Conservation (phyloP, 352 stramenopile species). For the Pythium plurisporium region DNA sequence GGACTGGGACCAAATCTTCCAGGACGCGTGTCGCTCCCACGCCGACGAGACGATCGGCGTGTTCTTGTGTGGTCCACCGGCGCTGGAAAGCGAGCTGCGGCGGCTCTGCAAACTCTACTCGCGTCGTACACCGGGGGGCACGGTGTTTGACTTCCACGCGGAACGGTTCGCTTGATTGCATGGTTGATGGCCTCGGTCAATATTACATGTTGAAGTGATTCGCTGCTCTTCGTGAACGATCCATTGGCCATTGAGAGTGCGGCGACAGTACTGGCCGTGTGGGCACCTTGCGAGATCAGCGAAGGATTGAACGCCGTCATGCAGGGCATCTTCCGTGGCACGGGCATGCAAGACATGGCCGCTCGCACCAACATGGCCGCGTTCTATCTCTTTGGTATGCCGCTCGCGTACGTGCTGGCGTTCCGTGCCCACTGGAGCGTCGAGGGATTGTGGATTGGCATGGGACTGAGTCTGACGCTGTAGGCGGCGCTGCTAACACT, state of each 20-base stretch:
- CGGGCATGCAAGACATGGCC: conserved; percentile 62
- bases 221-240: conserved; percentile 48
- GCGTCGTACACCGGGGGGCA: not conserved
- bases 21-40: not conserved
- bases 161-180: not conserved
- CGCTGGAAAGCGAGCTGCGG: not conserved
- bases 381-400: conserved; percentile 79
- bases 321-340: conserved; percentile 72
- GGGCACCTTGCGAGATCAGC: conserved; percentile 68
- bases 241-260: conserved; percentile 31
- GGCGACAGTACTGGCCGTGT: conserved; percentile 45
- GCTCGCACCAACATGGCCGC: conserved; percentile 64
- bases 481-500: conserved; percentile 26
- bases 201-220: not conserved
- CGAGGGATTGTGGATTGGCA: conserved; percentile 78
- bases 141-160: conserved; percentile 1
- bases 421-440: conserved; percentile 45
- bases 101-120: conserved; percentile 2
- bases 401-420: conserved; percentile 52
- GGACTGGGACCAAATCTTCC: not conserved
- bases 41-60: not conserved
- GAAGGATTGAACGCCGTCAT: conserved; percentile 66
- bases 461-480: conserved; percentile 47
- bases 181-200: no score
- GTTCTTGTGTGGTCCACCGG: not conserved